phyloP scores from a whole-genome alignment of 306 rosid genomes.

The Pyrus betulifolia region DNA sequence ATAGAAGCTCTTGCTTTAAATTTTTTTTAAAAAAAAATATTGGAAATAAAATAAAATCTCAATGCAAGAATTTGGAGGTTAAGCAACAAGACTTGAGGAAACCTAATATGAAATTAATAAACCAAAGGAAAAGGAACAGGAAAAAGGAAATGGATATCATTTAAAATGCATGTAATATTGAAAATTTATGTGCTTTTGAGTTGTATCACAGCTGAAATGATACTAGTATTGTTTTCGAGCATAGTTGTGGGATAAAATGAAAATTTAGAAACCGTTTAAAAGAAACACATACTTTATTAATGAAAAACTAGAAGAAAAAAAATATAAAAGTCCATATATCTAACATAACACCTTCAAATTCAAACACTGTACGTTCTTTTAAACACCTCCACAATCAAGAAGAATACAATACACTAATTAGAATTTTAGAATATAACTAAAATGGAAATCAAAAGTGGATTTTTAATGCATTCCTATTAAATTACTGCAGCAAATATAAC shows the following conservation, averaged over 20 bases:
- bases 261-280: neutral
- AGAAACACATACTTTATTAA: neutral
- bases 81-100: neutral
- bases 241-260: neutral
- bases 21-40: neutral
- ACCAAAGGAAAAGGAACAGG: neutral
- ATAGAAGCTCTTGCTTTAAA: neutral
- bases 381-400: neutral
- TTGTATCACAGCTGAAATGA: neutral
- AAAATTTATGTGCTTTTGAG: neutral
- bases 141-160: neutral
- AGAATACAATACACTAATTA: neutral
- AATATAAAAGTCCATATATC: neutral
- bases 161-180: neutral
- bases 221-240: neutral
- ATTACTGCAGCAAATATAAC: too few relatives aligned
- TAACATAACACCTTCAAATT: neutral
- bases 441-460: too few relatives aligned
- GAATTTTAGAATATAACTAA: too few relatives aligned
- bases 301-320: neutral
- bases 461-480: too few relatives aligned
- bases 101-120: neutral
- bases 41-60: neutral
- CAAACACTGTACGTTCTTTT: too few relatives aligned
- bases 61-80: neutral